Conservation (phyloP, 2,329 filamentous ascomycete species). For the Capronia coronata region DNA sequence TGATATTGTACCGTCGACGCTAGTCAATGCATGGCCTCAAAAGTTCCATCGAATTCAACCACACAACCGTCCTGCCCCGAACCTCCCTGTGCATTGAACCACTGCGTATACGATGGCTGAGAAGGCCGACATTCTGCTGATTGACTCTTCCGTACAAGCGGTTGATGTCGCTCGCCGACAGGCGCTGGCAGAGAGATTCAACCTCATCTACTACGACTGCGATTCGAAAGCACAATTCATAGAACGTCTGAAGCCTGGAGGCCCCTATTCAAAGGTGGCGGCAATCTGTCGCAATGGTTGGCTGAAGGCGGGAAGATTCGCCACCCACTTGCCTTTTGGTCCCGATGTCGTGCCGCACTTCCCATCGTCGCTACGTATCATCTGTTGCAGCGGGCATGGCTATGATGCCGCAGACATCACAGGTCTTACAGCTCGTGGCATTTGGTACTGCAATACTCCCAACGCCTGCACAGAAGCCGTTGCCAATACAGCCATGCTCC, state of each 20-base stretch:
- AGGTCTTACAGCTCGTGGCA: neutral
- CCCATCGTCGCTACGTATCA: conserved; percentile 1
- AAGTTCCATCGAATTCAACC: too few relatives aligned
- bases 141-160: conserved; percentile 1
- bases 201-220: conserved; percentile 11
- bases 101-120: neutral
- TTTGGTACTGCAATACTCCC: conserved; percentile 6
- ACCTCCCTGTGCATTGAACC: too few relatives aligned
- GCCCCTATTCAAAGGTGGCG: conserved; percentile 29
- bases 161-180: neutral
- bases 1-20: too few relatives aligned
- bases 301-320: conserved; percentile 32
- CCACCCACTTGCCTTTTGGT: conserved; percentile 29
- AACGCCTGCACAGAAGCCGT: conserved; percentile 6
- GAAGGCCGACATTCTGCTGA: conserved; percentile 2
- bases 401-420: conserved; percentile 6
- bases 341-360: conserved; percentile 21
- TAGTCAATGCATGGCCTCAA: too few relatives aligned
- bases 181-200: neutral
- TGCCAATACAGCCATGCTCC: neutral
- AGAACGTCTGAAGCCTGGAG: conserved; percentile 29
- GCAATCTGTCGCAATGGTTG: conserved; percentile 33
- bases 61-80: too few relatives aligned
- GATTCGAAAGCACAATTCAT: conserved; percentile 6
- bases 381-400: conserved; percentile 8